Evolutionary conservation across 345 rosid species (phyloP).

Genomic region (Eucalyptus erythrocorys): DNA sequence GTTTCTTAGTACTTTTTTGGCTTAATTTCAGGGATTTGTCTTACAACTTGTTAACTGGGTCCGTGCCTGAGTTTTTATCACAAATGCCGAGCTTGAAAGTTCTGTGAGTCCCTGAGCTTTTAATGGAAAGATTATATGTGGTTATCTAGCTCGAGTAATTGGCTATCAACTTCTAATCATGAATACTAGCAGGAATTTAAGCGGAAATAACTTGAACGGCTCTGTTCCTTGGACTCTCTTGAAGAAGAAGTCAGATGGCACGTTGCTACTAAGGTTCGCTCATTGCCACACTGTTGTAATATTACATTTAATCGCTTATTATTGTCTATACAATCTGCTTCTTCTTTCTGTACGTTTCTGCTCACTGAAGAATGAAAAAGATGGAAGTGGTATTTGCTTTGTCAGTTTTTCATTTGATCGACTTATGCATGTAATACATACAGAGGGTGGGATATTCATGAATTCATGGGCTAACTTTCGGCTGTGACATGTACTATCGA

Average conservation of each 20-base stretch:
- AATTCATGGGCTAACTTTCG: background rate
- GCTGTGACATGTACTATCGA: background rate
- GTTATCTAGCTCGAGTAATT: background rate
- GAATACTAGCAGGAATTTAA: constrained; percentile 13
- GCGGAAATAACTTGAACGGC: constrained; percentile 29
- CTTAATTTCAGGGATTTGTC: constrained; percentile 46
- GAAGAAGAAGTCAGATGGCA: constrained; percentile 11
- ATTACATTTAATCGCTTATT: rapidly evolving
- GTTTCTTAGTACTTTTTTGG: background rate
- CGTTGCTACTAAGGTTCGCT: background rate
- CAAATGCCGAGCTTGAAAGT: constrained; percentile 13
- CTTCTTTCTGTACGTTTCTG: background rate
- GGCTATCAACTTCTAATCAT: background rate
- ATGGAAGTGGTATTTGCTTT: background rate
- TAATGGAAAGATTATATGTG: rapidly evolving
- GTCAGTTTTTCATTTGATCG: background rate
- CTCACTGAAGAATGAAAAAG: background rate
- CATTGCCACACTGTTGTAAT: background rate
- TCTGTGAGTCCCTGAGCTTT: constrained; percentile 26
- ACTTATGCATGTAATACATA: background rate
- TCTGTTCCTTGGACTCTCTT: constrained; percentile 16
- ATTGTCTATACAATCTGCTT: background rate
- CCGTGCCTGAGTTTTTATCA: constrained; percentile 21
- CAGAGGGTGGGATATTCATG: background rate
- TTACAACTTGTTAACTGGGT: constrained; percentile 29